A percentile compares a stretch with the other conserved stretches of the same genome.
These are phyloP conservation scores for Ochromonas danica DNA, from an alignment of 108 stramenopile genomes.

Conservation along the genomic window DNA sequence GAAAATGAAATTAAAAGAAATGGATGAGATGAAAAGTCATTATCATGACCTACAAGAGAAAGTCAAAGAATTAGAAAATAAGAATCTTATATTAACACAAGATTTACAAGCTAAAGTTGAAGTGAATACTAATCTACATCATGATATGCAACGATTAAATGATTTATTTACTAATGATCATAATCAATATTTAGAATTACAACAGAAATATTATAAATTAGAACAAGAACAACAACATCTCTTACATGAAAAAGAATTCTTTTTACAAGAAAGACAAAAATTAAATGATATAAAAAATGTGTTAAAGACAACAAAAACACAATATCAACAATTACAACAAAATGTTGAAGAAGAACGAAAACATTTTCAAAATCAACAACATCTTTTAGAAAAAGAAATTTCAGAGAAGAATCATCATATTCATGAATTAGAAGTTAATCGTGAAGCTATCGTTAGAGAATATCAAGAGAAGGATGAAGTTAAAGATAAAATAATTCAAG, in stretches of 20 bases:
- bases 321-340: not conserved
- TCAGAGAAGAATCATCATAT: too few species aligned
- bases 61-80: not conserved
- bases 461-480: too few species aligned
- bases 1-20: slow-evolving; percentile 10
- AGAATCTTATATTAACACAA: not conserved
- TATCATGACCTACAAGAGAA: not conserved
- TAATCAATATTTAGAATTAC: not conserved
- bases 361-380: not conserved
- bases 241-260: not conserved
- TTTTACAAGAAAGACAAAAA: not conserved
- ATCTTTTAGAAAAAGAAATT: not conserved
- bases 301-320: not conserved
- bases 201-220: slow-evolving; percentile 2
- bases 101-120: not conserved
- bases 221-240: slow-evolving; percentile 4
- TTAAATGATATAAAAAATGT: slow-evolving; percentile 3
- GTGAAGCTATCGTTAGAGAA: too few species aligned
- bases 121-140: not conserved
- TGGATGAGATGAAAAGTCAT: slow-evolving; percentile 4
- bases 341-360: not conserved
- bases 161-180: slow-evolving; percentile 6
- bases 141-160: slow-evolving; percentile 24
- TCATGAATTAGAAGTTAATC: too few species aligned
- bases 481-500: too few species aligned